Evolutionary conservation across 306 rosid species (phyloP), one percentile per base, ranked within the genome.

Genomic region (Lathyrus tuberosus): DNA sequence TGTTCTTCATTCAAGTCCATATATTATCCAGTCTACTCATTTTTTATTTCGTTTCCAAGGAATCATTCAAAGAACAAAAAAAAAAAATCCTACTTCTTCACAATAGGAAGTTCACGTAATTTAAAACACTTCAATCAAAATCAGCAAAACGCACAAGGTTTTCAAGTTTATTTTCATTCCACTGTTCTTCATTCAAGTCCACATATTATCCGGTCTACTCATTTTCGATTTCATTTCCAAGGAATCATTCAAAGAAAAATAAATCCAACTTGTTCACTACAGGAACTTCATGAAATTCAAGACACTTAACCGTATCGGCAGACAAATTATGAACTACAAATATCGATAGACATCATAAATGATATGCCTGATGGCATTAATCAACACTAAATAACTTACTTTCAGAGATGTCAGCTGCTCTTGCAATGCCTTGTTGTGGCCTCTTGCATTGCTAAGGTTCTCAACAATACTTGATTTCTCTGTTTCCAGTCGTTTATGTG

Each of bases 401-500:
- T 81, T 94, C 3, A 86, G 46, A 17, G 88, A 80, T 78, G 72
- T 46, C 72, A 95, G 38, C 77, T 95, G 88, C 42, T 95, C 97
- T 72, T 91, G 95, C 88, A 95, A 75, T 62, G 91, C 84, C 79
- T 87, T 86, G 58, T 84, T 89, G 88, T 91, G 99, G 16, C 88
- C 94, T 76, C 99, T 88, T 33, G 86, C 76, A 74, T 70, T 87
- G 87, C 95, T 82, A 30, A 91, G 91, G 72, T 76, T 89, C 79
- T 89, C 91, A 78, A 94, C 87, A 69, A 86, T 88, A 5, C 95
- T 83, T 66, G 89, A 67, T 81, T 94, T 94, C 86, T 91, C 97
- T 76, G 66, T 87, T 79, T 89, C 96, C 30, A 91, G 80, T 42
- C 85, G 83, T 64, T 84, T 87, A 28, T 82, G 87, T 40, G 85